Evolutionary conservation across 257 asterid genomes (phyloP).

Genomic region (Ophiorrhiza pumila): DNA sequence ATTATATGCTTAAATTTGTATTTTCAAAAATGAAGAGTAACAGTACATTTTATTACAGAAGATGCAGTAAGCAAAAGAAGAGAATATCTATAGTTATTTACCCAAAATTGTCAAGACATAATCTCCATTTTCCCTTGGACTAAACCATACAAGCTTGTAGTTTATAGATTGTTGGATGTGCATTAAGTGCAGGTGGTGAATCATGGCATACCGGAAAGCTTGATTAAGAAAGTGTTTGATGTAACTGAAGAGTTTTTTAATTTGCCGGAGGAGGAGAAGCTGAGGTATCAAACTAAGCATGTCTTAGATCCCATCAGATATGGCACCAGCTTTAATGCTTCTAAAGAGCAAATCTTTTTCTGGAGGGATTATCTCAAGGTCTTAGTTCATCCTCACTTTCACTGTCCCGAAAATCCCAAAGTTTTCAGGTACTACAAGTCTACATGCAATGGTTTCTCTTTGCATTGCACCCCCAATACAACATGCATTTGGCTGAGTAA

Average conservation of each 20-base stretch:
- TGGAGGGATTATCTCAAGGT: conserved; percentile 87
- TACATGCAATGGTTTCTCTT: too few species aligned
- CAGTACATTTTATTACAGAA: too few species aligned
- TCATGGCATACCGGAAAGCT: conserved; percentile 60
- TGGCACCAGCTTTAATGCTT: conserved; percentile 74
- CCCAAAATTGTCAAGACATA: too few species aligned
- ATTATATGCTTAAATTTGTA: too few species aligned
- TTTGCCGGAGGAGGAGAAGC: conserved; percentile 64
- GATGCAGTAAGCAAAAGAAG: too few species aligned
- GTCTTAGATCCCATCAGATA: conserved; percentile 62
- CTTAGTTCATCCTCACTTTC: conserved; percentile 61
- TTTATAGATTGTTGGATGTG: too few species aligned
- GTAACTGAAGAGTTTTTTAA: conserved; percentile 49
- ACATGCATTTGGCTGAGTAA: not conserved
- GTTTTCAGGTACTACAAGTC: conserved; percentile 51
- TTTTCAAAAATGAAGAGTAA: too few species aligned
- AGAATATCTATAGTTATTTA: too few species aligned
- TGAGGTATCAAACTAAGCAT: conserved; percentile 39
- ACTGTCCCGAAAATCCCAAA: conserved; percentile 52
- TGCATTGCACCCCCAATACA: too few species aligned
- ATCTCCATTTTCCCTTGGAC: too few species aligned
- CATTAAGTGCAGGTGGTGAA: conserved; percentile 45
- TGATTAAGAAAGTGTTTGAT: conserved; percentile 39
- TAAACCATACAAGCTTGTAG: too few species aligned
- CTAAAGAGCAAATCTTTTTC: conserved; percentile 36